phyloP scores from a whole-genome alignment of 1,284 basidiomycete genomes.

The Coniferiporia sulphurascens region DNA sequence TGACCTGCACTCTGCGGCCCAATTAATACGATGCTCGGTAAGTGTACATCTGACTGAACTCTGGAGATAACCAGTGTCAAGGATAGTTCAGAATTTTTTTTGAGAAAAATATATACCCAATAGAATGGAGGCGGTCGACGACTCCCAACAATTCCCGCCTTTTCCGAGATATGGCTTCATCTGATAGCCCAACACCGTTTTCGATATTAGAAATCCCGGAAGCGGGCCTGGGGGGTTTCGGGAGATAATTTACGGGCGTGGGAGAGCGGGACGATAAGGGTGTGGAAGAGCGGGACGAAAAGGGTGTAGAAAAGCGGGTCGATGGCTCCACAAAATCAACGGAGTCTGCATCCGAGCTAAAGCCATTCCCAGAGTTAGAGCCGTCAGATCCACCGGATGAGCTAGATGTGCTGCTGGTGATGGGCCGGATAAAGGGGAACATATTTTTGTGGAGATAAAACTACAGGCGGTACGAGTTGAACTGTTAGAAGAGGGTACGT shows the following conservation, averaged over 20 bases:
- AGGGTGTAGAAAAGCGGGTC: too few species aligned
- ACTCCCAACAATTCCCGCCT: slow-evolving; percentile 45
- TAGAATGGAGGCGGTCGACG: slow-evolving; percentile 49
- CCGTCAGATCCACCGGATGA: too few species aligned
- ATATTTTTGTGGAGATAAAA: too few species aligned
- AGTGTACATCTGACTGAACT: slow-evolving; percentile 58
- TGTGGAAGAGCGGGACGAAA: not conserved
- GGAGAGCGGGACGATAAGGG: not conserved
- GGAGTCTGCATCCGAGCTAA: not conserved
- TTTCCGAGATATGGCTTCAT: slow-evolving; percentile 31
- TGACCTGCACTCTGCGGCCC: slow-evolving; percentile 54
- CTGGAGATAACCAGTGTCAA: slow-evolving; percentile 29
- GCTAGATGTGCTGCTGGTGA: too few species aligned
- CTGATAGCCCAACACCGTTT: slow-evolving; percentile 39
- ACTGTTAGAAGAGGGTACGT: too few species aligned
- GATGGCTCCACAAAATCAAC: not conserved
- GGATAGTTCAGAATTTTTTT: not conserved
- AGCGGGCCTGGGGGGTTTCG: not conserved
- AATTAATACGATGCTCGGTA: slow-evolving; percentile 68
- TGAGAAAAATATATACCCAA: slow-evolving; percentile 38
- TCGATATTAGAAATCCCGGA: not conserved
- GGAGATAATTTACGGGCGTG: not conserved
- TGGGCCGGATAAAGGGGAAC: too few species aligned
- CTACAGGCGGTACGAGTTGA: too few species aligned
- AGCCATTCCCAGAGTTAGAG: not conserved